A percentile compares a stretch with the other conserved stretches of the same genome.
Evolutionary conservation across 768 basidiomycete genomes (phyloP).

Genomic region (Psilocybe tampanensis): DNA sequence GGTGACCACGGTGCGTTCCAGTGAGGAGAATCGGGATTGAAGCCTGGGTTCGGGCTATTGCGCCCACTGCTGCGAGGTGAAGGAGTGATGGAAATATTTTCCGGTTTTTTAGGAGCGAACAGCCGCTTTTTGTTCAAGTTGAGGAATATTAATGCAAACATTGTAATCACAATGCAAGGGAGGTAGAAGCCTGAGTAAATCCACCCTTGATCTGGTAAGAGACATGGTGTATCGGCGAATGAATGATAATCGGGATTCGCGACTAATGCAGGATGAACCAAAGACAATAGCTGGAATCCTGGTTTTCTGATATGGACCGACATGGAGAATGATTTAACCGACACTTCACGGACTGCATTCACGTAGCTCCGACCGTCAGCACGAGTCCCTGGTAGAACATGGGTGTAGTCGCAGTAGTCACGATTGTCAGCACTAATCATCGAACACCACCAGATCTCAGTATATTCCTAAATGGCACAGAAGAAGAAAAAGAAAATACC

Average conservation of each 20-base stretch:
- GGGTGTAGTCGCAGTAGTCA: constrained; percentile 83
- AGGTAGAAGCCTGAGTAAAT: constrained; percentile 66
- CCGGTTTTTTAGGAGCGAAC: constrained; percentile 25
- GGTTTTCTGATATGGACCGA: constrained; percentile 71
- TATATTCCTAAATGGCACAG: constrained; percentile 2
- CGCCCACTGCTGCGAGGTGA: constrained; percentile 32
- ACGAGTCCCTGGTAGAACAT: constrained; percentile 35
- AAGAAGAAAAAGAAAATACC: constrained; percentile 38
- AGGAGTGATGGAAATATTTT: constrained; percentile 19
- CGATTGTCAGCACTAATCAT: constrained; percentile 79
- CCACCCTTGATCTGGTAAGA: constrained; percentile 71
- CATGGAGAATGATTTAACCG: constrained; percentile 86
- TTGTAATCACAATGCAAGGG: constrained; percentile 59
- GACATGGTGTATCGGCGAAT: constrained; percentile 69
- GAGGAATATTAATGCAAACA: constrained; percentile 46
- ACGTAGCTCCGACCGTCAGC: constrained; percentile 23
- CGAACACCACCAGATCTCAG: constrained; percentile 4
- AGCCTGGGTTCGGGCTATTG: constrained; percentile 21
- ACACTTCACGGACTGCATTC: constrained; percentile 67
- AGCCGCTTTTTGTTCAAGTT: constrained; percentile 38
- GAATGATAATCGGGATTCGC: constrained; percentile 38
- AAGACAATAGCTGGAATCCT: constrained; percentile 84
- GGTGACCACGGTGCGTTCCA: constrained; percentile 43
- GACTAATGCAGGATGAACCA: constrained; percentile 40
- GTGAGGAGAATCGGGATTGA: constrained; percentile 35